A percentile compares a stretch with the other conserved stretches of the same genome.
These are phyloP conservation scores for Fusarium sp. DNA, from an alignment of 2,329 filamentous ascomycete species.

Conservation along the genomic window DNA sequence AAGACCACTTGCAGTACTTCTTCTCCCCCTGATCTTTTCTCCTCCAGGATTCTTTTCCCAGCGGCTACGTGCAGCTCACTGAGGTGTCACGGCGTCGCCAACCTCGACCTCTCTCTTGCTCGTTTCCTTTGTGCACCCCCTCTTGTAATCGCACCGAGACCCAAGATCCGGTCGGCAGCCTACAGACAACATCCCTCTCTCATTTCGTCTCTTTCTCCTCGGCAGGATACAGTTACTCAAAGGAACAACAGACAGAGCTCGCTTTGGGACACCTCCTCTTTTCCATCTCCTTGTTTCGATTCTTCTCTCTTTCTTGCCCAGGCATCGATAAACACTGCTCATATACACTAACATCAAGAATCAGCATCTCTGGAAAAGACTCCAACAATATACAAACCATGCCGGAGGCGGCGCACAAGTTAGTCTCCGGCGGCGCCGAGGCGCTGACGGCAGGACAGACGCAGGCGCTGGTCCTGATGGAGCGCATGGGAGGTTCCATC, in stretches of 20 bases:
- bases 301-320: not conserved
- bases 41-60: conserved; percentile 6
- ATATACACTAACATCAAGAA: not conserved
- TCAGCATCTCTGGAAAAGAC: not conserved
- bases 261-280: not conserved
- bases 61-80: conserved; percentile 29
- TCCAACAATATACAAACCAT: not conserved
- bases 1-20: not conserved
- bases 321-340: not conserved
- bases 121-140: not conserved
- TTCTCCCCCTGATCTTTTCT: not conserved
- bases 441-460: conserved; percentile 53
- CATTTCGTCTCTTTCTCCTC: not conserved
- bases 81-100: conserved; percentile 26
- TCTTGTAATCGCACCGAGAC: not conserved
- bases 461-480: conserved; percentile 59
- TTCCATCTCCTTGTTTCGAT: not conserved
- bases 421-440: conserved; percentile 40
- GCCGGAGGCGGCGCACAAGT: conserved; percentile 17
- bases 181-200: conserved; percentile 5
- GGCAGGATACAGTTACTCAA: not conserved
- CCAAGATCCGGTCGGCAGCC: conserved; percentile 6
- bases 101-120: conserved; percentile 17
- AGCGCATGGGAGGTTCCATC: conserved; percentile 65
- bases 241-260: not conserved